Conservation (phyloP, 495 filamentous ascomycete species). For the Pseudoneurospora amorphoporcata region DNA sequence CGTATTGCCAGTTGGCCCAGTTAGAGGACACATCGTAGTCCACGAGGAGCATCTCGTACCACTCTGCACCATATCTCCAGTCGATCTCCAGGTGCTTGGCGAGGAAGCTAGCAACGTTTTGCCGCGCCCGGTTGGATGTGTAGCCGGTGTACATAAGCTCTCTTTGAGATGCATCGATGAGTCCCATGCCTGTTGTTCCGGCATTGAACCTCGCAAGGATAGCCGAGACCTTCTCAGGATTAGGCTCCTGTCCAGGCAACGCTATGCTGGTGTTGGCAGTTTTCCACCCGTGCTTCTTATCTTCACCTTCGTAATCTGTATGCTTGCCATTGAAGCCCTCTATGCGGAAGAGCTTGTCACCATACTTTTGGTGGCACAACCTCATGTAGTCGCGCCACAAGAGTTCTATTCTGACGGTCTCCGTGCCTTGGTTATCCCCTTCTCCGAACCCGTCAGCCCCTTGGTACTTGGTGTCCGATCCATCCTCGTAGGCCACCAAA, state of each 20-base stretch:
- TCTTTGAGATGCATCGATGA: constrained; percentile 62
- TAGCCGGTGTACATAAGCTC: constrained; percentile 63
- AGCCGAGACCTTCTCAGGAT: constrained; percentile 21
- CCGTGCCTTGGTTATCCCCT: constrained; percentile 59
- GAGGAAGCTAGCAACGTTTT: constrained; percentile 64
- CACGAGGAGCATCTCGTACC: constrained; percentile 59
- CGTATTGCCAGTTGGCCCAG: constrained; percentile 74
- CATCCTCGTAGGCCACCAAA: constrained; percentile 54
- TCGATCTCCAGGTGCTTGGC: constrained; percentile 61
- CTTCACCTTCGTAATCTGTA: constrained; percentile 5
- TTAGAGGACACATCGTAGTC: constrained; percentile 66
- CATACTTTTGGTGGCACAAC: constrained; percentile 56
- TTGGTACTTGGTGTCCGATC: constrained; percentile 27
- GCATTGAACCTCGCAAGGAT: constrained; percentile 42
- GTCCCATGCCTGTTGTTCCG: constrained; percentile 55
- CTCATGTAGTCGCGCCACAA: constrained; percentile 72
- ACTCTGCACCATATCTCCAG: constrained; percentile 68
- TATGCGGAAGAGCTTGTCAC: constrained; percentile 46
- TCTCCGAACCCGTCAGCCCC: constrained; percentile 43
- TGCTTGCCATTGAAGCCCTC: constrained; percentile 46
- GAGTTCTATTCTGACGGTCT: constrained; percentile 56
- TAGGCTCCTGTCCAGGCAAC: constrained; percentile 17
- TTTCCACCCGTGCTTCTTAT: constrained; percentile 30
- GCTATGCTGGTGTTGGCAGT: constrained; percentile 11
- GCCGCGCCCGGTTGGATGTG: constrained; percentile 58